These are phyloP conservation scores for Seiridium unicorne DNA, from an alignment of 2,329 filamentous ascomycete species.

Conservation along the genomic window DNA sequence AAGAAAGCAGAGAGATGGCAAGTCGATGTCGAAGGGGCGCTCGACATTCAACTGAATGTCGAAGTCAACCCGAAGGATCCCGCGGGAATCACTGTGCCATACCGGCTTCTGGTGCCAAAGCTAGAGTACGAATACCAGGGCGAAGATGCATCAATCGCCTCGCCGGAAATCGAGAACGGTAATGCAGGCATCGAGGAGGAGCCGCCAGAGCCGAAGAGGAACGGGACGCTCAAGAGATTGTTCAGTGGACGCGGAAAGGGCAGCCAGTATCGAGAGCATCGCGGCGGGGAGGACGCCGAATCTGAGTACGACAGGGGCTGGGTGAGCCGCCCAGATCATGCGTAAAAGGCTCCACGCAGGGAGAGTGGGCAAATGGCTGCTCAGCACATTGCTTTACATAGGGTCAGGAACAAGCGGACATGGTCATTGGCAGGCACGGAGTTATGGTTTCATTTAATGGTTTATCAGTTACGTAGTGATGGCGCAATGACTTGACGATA, in stretches of 20 bases:
- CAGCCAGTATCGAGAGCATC: not conserved
- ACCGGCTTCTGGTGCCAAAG: conserved; percentile 80
- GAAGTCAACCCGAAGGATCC: conserved; percentile 86
- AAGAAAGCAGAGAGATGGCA: conserved; percentile 52
- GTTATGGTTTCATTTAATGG: too few relatives aligned
- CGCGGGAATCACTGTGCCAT: conserved; percentile 82
- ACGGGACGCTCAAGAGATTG: not conserved
- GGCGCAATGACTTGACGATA: too few relatives aligned
- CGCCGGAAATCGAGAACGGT: not conserved
- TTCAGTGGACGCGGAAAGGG: conserved; percentile 5
- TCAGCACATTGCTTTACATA: too few relatives aligned
- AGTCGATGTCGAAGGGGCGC: conserved; percentile 76
- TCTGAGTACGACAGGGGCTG: not conserved
- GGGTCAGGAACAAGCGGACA: too few relatives aligned
- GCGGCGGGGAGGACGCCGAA: not conserved
- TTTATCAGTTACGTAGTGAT: too few relatives aligned
- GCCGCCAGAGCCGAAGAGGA: not conserved
- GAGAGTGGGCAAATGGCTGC: too few relatives aligned
- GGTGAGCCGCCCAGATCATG: not conserved
- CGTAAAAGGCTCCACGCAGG: too few relatives aligned
- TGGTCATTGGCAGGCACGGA: too few relatives aligned
- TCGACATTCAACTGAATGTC: conserved; percentile 86
- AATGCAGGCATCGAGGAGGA: conserved; percentile 1
- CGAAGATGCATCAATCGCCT: conserved; percentile 21
- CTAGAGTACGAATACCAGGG: conserved; percentile 61